Evolutionary conservation across 441 rosid species (phyloP), one percentile per base, ranked within the genome.

Genomic region (Adansonia gregorii): DNA sequence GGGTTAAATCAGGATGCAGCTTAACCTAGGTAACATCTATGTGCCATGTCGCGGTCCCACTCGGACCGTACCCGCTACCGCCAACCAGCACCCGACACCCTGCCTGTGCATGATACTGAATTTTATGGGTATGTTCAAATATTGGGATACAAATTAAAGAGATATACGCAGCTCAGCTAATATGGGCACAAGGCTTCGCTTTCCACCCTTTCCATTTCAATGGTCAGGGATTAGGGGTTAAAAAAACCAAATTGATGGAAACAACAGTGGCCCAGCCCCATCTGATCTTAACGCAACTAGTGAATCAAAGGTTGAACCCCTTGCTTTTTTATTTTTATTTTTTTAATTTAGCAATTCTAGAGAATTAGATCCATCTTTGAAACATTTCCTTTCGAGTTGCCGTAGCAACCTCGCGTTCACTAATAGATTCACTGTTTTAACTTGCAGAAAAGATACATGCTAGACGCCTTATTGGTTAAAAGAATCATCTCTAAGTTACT

Each of bases 381-480:
- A 58, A 19, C 15, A 59, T 22, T 24, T 20, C n/a, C 65, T 27
- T 59, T 59, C 15, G 3, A 24, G 66, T 60, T 4, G 41, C 27
- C 31, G 14, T 22, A 7, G 43, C 73, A 49, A 12, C 45, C 59
- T 24, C 11, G 8, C 8, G 43, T 49, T 24, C 20, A 48, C 24
- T 1, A 17, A 61, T n/a, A 8, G 61, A 35, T 49, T 15, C 48
- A 51, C 46, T n/a, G 60, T 51, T 48, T 22, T 69, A 51, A 10
- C 41, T 22, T 70, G 54, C 55, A 60, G 15, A 63, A 46, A 15
- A 48, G 20, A 58, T n/a, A 22, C 61, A 48, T 27, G 22, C 17
- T 48, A 17, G 8, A 49, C 9, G 56, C 10, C 12, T 70, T 88
- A 5, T 24, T 51, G 64, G n/a, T 20, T 54, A 10, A 71, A 52